These are phyloP conservation scores for Fusarium praegraminearum DNA, from an alignment of 2,329 filamentous ascomycete species.

Conservation along the genomic window DNA sequence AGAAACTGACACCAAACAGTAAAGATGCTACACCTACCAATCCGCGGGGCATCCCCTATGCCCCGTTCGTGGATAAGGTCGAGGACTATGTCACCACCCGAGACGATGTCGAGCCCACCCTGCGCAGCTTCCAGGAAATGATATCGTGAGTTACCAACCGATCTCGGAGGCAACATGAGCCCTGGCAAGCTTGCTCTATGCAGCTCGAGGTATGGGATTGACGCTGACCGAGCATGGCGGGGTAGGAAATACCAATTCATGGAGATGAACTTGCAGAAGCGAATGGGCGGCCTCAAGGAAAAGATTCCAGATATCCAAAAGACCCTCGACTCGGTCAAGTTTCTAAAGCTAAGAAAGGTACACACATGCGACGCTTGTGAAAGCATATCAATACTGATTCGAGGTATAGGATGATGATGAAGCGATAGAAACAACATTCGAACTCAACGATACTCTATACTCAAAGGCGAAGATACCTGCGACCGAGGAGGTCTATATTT, in stretches of 20 bases:
- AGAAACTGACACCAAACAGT: constrained; percentile 44
- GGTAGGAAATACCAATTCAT: constrained; percentile 98
- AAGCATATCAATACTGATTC: constrained; percentile 34
- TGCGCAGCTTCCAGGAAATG: constrained; percentile 92
- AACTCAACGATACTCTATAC: constrained; percentile 95
- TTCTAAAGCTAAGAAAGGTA: constrained; percentile 82
- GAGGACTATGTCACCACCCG: constrained; percentile 87
- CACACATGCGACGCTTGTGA: not conserved
- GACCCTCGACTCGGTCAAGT: constrained; percentile 90
- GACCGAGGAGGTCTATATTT: constrained; percentile 93
- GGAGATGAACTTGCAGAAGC: constrained; percentile 91
- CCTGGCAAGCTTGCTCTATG: constrained; percentile 25
- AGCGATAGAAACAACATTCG: constrained; percentile 91
- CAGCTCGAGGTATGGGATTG: constrained; percentile 9
- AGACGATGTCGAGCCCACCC: constrained; percentile 81
- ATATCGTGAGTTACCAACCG: constrained; percentile 74
- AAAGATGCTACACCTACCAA: constrained; percentile 73
- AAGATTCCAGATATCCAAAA: constrained; percentile 98
- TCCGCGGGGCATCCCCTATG: constrained; percentile 83
- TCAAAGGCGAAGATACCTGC: constrained; percentile 85
- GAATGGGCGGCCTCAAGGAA: constrained; percentile 84
- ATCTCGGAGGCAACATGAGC: constrained; percentile 14
- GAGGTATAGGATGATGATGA: constrained; percentile 64
- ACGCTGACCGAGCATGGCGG: constrained; percentile 45
- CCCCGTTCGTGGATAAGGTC: constrained; percentile 88